Base-by-base conservation (phyloP, 495 filamentous ascomycete genomes). In the Daldinia grandis region DNA sequence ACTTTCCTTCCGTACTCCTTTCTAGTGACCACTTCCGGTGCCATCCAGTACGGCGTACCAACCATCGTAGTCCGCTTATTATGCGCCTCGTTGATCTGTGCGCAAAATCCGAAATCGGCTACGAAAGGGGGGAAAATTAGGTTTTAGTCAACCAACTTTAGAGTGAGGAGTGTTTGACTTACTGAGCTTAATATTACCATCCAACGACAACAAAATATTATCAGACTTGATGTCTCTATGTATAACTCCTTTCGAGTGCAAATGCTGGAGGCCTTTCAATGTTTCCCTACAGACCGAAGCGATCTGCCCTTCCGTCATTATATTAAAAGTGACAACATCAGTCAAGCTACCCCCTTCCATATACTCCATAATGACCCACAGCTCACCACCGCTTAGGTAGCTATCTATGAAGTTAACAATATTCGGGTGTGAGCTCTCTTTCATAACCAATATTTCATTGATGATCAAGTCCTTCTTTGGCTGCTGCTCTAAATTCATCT, bases 301-400 rank as follows among this genome's bases (percentile, higher is more conserved):
- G 78, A 99, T 99, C 80, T 99, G 95, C 8, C 91, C 92, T 77
- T 99, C 95, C 19, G 89, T 92, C 95, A 99, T 98, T 65, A 98
- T 95, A 79, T 99, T 99, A 80, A 95, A 98, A 10, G 95, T 98
- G 38, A 99, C 95, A 27, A 99, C 95, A 80, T 99, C 95, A 2
- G 95, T 99, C 78, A 99, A 81, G 81, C 93, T 97, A 35, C 95
- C 95, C 51, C 95, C 95, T 77, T 99, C 95, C 95, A 99, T 99
- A 72, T 93, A 99, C 78, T 99, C 95, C 95, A 99, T 99, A 28
- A 98, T 93, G 12, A 99, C 95, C 95, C 95, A 99, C 42, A 99
- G 80, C 77, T 99, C 95, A 19, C 95, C 89, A 4, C 87, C 86
- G 38, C 94, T 90, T 21, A 99, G 83, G 78, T 92, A 98, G 77